Evolutionary conservation across 768 basidiomycete species (phyloP), one percentile per base, ranked within the genome.

Genomic region (Hericium coralloides): DNA sequence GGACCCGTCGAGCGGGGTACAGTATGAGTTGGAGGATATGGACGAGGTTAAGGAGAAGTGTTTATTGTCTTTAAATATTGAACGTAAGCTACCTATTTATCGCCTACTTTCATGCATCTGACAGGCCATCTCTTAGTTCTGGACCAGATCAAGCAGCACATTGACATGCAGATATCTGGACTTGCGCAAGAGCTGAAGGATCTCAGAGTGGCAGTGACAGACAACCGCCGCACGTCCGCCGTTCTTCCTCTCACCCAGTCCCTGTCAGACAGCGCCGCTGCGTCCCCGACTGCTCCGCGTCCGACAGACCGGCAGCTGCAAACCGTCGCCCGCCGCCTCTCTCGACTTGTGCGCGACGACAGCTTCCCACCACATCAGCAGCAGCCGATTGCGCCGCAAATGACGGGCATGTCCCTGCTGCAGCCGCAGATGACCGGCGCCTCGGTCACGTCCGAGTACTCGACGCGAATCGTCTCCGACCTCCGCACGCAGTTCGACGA

Each of bases 121-220:
- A 57, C 37, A 48, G 14, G 10, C 53, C 6, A 23, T 38, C 53
- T 7, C 39, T 18, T 64, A 99, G 95, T 93, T 22, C 84, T 98
- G 55, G 95, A 99, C 71, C 95, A 98, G 69, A 95, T 99, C 70
- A 98, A 95, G 68, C 93, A 98, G 66, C 95, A 99, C 68, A 95
- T 99, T 63, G 95, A 99, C 66, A 66, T 83, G 2, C 94, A 95
- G 65, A 95, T 99, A 59, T 84, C 89, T 0, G 75, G 74, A 0
- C 74, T 99, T 17, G 84, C 91, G 31, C 86, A 87, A 61, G 94
- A 98, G 58, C 81, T 98, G 71, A 92, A 93, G 63, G 95, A 98
- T 43, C 79, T 98, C 63, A 86, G 84, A 64, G 74, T 76, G 2
- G 75, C 79, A 2, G 83, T 98, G 38, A 68, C 76, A 23, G 74